Base-by-base conservation (phyloP, 495 filamentous ascomycete genomes). In the Xylaria palmicola region DNA sequence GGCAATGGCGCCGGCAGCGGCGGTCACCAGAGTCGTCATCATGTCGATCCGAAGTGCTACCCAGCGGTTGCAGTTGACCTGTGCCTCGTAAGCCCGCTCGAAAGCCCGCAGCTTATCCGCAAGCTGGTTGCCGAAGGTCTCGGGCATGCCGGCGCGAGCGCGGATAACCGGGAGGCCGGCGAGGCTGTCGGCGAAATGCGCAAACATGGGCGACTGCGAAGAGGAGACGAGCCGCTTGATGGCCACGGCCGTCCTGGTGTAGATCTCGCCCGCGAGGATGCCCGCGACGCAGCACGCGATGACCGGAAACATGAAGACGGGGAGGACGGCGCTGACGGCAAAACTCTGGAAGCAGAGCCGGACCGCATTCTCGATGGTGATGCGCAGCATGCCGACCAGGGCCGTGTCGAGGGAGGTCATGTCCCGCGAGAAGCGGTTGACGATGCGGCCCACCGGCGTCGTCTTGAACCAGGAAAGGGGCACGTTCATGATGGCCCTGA, bases 341-440 rank as follows among this genome's bases (percentile, higher is more conserved):
- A 69, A 73, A 32, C 81, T 72, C 12, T 77, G 74, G 30, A 81
- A 73, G 32, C 73, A 37, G 34, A 82, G 74, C 17, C 71, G 68
- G 13, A 76, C 63, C 6, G 68, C 61, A 39, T 60, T 73, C 48
- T 81, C 78, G 15, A 81, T 62, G 8, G 72, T 72, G 56, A 69
- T 64, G 4, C 74, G 71, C 2, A 82, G 65, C 70, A 77, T 74
- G 7, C 74, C 69, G 4, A 73, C 70, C 9, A 82, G 41, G 7
- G 30, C 10, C 4, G 56, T 72, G 43, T 78, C 74, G 20, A 83
- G 68, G 0, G 75, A 76, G 32, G 74, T 71, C 44, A 85, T 66
- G 64, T 86, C 84, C 13, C 78, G 74, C 3, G 79, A 77, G 55
- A 87, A 82, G 19, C 84, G 76, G 62, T 86, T 85, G 34, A 84